A percentile compares a stretch with the other conserved stretches of the same genome.
These are phyloP conservation scores for Populus davidiana DNA, from an alignment of 345 rosid genomes.

Conservation along the genomic window DNA sequence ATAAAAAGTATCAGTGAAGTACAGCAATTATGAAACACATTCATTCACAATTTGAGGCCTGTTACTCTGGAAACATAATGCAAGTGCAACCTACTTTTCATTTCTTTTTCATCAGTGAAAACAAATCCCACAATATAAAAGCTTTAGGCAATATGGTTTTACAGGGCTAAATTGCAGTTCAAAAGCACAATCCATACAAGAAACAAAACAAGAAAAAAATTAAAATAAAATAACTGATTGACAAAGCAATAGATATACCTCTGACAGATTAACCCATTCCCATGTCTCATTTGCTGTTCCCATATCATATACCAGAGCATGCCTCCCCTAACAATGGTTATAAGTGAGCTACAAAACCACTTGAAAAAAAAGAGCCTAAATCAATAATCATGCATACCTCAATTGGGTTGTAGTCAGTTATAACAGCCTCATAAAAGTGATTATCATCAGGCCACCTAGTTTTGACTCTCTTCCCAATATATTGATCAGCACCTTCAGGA, in stretches of 20 bases:
- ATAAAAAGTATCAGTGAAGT: background rate
- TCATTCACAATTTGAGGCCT: background rate
- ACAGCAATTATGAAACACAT: background rate
- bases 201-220: background rate
- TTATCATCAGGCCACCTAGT: conserved; percentile 96
- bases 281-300: conserved; percentile 72
- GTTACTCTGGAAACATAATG: background rate
- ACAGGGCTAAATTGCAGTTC: background rate
- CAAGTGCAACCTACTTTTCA: background rate
- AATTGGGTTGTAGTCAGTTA: conserved; percentile 55
- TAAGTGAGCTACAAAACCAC: background rate
- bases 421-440: conserved; percentile 83
- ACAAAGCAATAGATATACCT: conserved; percentile 40
- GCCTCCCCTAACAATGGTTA: conserved; percentile 52
- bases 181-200: conserved; percentile 1
- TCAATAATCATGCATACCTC: conserved; percentile 44
- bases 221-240: background rate
- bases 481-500: conserved; percentile 47
- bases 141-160: background rate
- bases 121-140: background rate
- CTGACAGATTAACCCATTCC: conserved; percentile 92
- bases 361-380: conserved; percentile 7
- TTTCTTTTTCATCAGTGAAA: background rate
- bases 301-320: conserved; percentile 82
- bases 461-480: conserved; percentile 68